Evolutionary conservation across 2,329 filamentous ascomycete genomes (phyloP).

Genomic region (Penicillium italicum): DNA sequence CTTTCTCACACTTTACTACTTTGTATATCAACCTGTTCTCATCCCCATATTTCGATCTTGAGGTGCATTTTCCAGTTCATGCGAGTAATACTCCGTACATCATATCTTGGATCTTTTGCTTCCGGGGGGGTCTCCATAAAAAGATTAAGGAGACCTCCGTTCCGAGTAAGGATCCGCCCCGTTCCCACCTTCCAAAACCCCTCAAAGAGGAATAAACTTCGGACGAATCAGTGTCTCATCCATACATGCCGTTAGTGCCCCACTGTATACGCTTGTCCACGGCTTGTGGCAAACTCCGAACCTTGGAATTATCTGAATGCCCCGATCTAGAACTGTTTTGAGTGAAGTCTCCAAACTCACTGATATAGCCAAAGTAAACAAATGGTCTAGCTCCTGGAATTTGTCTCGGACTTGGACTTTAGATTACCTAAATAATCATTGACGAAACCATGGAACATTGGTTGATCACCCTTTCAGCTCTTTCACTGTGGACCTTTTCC

Average conservation of each 20-base stretch:
- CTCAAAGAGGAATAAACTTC: conserved; percentile 11
- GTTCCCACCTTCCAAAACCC: conserved; percentile 18
- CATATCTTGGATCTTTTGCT: not conserved
- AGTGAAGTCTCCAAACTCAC: not conserved
- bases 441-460: not conserved
- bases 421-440: not conserved
- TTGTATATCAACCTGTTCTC: not conserved
- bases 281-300: conserved; percentile 15
- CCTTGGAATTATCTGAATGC: conserved; percentile 1
- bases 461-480: not conserved
- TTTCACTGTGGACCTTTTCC: conserved; percentile 5
- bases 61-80: not conserved
- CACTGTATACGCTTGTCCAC: not conserved
- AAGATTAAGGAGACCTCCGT: conserved; percentile 7
- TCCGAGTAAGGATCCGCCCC: conserved; percentile 18
- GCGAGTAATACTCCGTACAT: not conserved
- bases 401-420: not conserved
- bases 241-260: not conserved
- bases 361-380: too few relatives aligned
- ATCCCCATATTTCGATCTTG: not conserved
- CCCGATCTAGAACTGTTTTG: not conserved
- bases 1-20: not conserved
- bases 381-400: too few relatives aligned
- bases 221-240: not conserved
- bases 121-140: not conserved